These are phyloP conservation scores for Fragaria nilgerrensis DNA, from an alignment of 306 rosid genomes.

Conservation along the genomic window DNA sequence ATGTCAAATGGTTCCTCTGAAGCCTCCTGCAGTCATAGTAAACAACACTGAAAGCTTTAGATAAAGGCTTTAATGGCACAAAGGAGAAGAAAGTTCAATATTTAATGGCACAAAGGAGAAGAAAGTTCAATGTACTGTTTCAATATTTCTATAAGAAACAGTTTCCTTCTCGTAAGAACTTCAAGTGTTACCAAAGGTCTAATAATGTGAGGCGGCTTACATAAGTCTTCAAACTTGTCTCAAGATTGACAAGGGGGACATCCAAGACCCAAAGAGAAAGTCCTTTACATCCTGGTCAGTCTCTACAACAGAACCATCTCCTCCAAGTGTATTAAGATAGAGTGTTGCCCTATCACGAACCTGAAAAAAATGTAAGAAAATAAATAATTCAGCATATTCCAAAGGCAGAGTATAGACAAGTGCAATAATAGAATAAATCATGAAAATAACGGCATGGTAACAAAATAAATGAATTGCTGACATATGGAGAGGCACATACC, in stretches of 20 bases:
- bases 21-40: constrained; percentile 64
- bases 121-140: not conserved
- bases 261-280: constrained; percentile 88
- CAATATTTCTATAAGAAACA: not conserved
- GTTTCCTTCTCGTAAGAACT: not conserved
- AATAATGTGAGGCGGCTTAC: constrained; percentile 38
- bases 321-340: constrained; percentile 81
- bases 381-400: not conserved
- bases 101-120: constrained; percentile 11
- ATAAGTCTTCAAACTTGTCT: constrained; percentile 78
- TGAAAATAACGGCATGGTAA: not conserved
- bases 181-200: not conserved
- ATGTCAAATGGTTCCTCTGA: constrained; percentile 88
- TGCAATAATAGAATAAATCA: not conserved
- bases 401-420: not conserved
- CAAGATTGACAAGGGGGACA: constrained; percentile 83
- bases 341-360: constrained; percentile 99
- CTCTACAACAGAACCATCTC: constrained; percentile 67
- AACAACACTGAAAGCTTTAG: constrained; percentile 34
- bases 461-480: not conserved
- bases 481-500: not conserved
- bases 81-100: not conserved
- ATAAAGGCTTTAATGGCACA: constrained; percentile 14
- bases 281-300: constrained; percentile 64
- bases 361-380: constrained; percentile 31